Conservation (phyloP, 2,329 filamentous ascomycete species). For the Neofusicoccum sp. region DNA sequence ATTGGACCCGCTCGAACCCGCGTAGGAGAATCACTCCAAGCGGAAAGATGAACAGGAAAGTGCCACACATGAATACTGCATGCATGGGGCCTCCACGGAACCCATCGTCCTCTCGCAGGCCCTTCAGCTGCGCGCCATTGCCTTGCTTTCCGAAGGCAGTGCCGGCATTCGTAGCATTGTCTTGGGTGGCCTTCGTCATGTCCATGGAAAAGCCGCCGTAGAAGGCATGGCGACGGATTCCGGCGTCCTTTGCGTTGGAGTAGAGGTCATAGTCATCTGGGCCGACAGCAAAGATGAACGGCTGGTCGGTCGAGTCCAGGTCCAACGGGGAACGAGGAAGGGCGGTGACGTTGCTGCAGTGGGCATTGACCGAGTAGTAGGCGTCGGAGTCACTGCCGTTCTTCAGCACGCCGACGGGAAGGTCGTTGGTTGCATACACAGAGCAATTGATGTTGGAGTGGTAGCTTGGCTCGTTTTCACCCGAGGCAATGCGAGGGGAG, state of each 20-base stretch:
- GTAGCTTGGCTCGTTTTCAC: conserved; percentile 57
- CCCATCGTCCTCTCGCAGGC: conserved; percentile 27
- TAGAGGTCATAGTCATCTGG: conserved; percentile 46
- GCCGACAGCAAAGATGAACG: conserved; percentile 61
- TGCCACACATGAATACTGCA: conserved; percentile 56
- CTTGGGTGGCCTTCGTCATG: conserved; percentile 51
- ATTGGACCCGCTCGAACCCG: conserved; percentile 54
- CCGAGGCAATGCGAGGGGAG: conserved; percentile 56
- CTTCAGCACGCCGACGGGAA: conserved; percentile 38
- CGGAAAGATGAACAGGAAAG: conserved; percentile 60
- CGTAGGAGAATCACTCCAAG: conserved; percentile 58
- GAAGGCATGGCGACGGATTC: conserved; percentile 55
- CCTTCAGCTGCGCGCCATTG: conserved; percentile 13
- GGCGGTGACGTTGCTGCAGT: conserved; percentile 59
- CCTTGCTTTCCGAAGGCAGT: conserved; percentile 21
- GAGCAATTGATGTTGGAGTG: conserved; percentile 42
- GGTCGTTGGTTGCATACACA: conserved; percentile 49
- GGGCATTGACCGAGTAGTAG: conserved; percentile 51
- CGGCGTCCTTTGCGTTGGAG: conserved; percentile 48
- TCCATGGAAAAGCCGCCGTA: conserved; percentile 62
- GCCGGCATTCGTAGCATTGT: conserved; percentile 27
- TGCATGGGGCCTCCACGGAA: conserved; percentile 36
- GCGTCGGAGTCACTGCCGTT: conserved; percentile 4
- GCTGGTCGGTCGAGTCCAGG: conserved; percentile 49
- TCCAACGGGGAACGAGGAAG: conserved; percentile 42